These are phyloP conservation scores for Plasmopara muralis DNA, from an alignment of 352 stramenopile genomes.

Conservation along the genomic window DNA sequence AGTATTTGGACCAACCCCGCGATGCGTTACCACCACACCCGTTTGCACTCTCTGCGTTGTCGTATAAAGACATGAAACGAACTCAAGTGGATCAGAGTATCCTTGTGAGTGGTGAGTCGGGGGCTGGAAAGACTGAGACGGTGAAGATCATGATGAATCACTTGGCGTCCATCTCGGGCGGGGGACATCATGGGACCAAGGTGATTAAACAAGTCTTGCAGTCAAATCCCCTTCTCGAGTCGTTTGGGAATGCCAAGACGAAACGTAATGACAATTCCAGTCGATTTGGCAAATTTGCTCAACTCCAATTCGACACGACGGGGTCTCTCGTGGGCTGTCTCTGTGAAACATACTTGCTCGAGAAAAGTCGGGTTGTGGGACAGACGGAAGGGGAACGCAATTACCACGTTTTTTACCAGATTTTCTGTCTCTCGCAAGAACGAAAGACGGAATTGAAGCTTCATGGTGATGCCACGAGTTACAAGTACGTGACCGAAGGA, in stretches of 20 bases:
- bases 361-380: slow-evolving; percentile 93
- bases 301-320: slow-evolving; percentile 63
- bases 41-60: slow-evolving; percentile 59
- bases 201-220: slow-evolving; percentile 79
- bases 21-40: slow-evolving; percentile 56
- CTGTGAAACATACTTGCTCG: slow-evolving; percentile 92
- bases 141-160: slow-evolving; percentile 91
- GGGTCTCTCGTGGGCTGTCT: slow-evolving; percentile 60
- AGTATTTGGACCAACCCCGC: slow-evolving; percentile 50
- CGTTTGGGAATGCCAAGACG: slow-evolving; percentile 78
- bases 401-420: slow-evolving; percentile 98
- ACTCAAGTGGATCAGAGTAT: slow-evolving; percentile 81
- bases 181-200: slow-evolving; percentile 52
- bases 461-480: slow-evolving; percentile 48
- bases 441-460: slow-evolving; percentile 52
- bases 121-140: slow-evolving; percentile 92
- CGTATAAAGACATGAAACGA: slow-evolving; percentile 72
- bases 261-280: slow-evolving; percentile 80
- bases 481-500: slow-evolving; percentile 73
- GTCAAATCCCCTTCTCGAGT: slow-evolving; percentile 69
- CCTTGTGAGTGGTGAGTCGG: slow-evolving; percentile 78
- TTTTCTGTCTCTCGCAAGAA: slow-evolving; percentile 57
- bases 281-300: slow-evolving; percentile 77
- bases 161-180: slow-evolving; percentile 66
- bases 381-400: slow-evolving; percentile 91